These are phyloP conservation scores for Chaetomium globosum DNA, from an alignment of 2,329 filamentous ascomycete species.

Conservation along the genomic window DNA sequence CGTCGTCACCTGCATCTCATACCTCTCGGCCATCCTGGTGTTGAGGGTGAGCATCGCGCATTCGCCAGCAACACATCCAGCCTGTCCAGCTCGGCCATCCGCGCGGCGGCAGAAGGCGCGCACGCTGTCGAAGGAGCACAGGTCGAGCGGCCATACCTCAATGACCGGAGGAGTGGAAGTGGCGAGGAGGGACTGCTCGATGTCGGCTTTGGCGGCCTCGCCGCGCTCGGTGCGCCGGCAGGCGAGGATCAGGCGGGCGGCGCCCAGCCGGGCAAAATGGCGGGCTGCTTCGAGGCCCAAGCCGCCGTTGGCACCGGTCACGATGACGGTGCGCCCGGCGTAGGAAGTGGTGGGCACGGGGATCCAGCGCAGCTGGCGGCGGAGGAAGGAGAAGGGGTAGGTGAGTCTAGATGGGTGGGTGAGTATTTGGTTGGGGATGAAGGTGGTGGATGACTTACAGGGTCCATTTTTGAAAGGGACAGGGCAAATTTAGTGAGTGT, in stretches of 20 bases:
- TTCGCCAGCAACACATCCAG: constrained; percentile 51
- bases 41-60: constrained; percentile 41
- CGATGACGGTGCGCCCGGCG: constrained; percentile 40
- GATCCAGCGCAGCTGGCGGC: constrained; percentile 21
- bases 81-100: constrained; percentile 41
- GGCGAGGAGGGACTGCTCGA: constrained; percentile 35
- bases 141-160: constrained; percentile 56
- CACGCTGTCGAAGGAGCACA: constrained; percentile 51
- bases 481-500: not conserved
- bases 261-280: constrained; percentile 44
- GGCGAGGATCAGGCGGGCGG: constrained; percentile 46
- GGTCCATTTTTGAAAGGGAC: not conserved
- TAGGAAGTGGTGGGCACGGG: constrained; percentile 35
- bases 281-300: constrained; percentile 46
- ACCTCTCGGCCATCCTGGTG: constrained; percentile 42
- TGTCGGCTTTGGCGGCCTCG: constrained; percentile 45
- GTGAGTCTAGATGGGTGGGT: constrained; percentile 11
- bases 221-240: constrained; percentile 45
- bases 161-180: constrained; percentile 39
- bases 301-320: constrained; percentile 47
- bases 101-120: constrained; percentile 45
- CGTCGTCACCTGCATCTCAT: constrained; percentile 49
- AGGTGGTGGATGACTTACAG: constrained; percentile 4
- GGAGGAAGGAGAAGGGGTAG: constrained; percentile 28
- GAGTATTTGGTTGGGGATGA: not conserved